Evolutionary conservation across 23 red algal species (phyloP), one percentile per base, ranked within the genome.

Genomic region (Pyropia yezoensis): DNA sequence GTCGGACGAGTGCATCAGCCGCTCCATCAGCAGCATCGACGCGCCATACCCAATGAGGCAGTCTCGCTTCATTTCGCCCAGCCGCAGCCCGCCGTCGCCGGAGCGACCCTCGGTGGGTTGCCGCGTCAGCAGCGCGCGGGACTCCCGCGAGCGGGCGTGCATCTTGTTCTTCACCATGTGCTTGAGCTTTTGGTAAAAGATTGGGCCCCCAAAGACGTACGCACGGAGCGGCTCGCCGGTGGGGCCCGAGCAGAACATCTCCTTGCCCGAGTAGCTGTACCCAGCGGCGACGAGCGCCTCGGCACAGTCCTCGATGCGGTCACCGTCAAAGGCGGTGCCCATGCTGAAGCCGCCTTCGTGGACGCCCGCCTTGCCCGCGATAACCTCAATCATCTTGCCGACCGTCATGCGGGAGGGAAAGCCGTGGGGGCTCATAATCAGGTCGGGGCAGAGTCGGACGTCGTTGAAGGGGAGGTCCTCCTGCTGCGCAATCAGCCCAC

Each of bases 91-190:
- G 29, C 93, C 93, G 27, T 88, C 93, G 32, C 80, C 69, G 61
- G 69, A 83, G 22, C 93, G 80, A 14, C 83, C 82, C 54, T 90
- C 82, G 16, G 81, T 88, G 19, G 80, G 80, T 71, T 89, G 80
- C n/a, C 80, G 63, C 8, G 86, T 88, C 72, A 87, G 52, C 28
- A 89, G 53, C 45, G 80, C 83, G 17, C 84, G 69, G 24, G 80
- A 81, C 51, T 80, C 85, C 9, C 83, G 52, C 18, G 74, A 69
- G 11, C 92, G 65, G 2, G 82, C 93, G 55, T 89, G 84, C 70
- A 89, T 89, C 57, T 97, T 97, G 74, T 97, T 85, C 34, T 82
- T 83, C 28, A 88, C 93, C 93, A 97, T 97, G 56, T 97, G 93
- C 52, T 90, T 90, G 57, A 97, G 62, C 25, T 87, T 87, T 57